A percentile compares a stretch with the other conserved stretches of the same genome.
These are phyloP conservation scores for Candida gorgasii DNA, from an alignment of 805 yeast species.

Conservation along the genomic window DNA sequence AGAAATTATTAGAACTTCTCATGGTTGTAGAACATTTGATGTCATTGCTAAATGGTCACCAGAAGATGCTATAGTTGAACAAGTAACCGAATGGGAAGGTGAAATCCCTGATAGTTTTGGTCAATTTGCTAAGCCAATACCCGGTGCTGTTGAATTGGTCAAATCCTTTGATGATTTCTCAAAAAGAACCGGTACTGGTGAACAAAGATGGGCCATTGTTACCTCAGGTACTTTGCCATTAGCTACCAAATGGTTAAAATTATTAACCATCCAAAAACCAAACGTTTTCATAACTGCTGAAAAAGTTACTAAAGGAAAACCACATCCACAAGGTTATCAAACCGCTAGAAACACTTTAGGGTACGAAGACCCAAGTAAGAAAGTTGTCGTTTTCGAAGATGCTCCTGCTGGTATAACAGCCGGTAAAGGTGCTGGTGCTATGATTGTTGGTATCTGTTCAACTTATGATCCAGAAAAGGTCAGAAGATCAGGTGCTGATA, in stretches of 20 bases:
- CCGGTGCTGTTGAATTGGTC: constrained; percentile 71
- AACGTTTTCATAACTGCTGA: constrained; percentile 80
- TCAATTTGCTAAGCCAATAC: constrained; percentile 69
- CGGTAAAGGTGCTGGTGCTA: constrained; percentile 81
- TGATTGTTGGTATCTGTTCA: constrained; percentile 80
- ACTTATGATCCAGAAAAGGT: constrained; percentile 71
- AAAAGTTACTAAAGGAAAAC: constrained; percentile 78
- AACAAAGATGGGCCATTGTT: constrained; percentile 80
- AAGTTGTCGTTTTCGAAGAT: constrained; percentile 76
- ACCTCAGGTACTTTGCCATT: constrained; percentile 78
- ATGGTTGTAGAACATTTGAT: constrained; percentile 84
- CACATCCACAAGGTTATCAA: constrained; percentile 81
- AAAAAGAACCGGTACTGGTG: constrained; percentile 39
- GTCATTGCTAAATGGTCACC: constrained; percentile 75
- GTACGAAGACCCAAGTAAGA: constrained; percentile 33
- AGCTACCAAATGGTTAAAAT: constrained; percentile 77
- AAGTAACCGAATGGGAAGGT: constrained; percentile 66
- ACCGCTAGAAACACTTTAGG: constrained; percentile 53
- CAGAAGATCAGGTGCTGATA: constrained; percentile 75
- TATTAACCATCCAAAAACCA: constrained; percentile 62
- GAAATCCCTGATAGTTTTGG: constrained; percentile 73
- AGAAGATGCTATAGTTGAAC: constrained; percentile 64
- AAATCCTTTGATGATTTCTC: constrained; percentile 52
- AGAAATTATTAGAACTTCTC: constrained; percentile 70
- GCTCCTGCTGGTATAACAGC: constrained; percentile 88